Conservation (phyloP, 2,329 filamentous ascomycete species). For the Penicillium paneum region DNA sequence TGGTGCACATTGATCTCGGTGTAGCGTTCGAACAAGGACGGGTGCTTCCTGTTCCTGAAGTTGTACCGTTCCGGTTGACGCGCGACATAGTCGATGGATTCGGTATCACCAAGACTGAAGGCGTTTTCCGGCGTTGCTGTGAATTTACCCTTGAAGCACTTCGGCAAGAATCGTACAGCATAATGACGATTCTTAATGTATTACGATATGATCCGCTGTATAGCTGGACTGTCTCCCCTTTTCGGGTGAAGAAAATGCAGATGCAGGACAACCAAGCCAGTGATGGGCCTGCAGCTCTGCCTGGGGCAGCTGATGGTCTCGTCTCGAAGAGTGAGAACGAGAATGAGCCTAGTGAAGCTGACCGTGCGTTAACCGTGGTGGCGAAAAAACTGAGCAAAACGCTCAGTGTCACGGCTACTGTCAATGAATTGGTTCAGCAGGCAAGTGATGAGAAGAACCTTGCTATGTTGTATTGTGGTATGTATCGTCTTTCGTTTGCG, state of each 20-base stretch:
- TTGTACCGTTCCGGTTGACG: conserved; percentile 92
- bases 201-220: conserved; percentile 97
- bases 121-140: conserved; percentile 94
- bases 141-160: conserved; percentile 95
- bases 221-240: conserved; percentile 82
- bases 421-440: conserved; percentile 95
- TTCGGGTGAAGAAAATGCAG: conserved; percentile 65
- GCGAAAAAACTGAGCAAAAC: conserved; percentile 95
- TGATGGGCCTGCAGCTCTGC: conserved; percentile 37
- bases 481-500: not conserved
- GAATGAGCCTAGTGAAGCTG: conserved; percentile 73
- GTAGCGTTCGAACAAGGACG: conserved; percentile 96
- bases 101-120: conserved; percentile 92
- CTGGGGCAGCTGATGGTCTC: conserved; percentile 32
- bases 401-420: conserved; percentile 87
- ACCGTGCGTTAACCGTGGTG: conserved; percentile 86
- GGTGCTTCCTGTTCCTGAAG: conserved; percentile 89
- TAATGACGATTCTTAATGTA: conserved; percentile 98
- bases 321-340: conserved; percentile 39
- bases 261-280: conserved; percentile 58
- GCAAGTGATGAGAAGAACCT: conserved; percentile 90
- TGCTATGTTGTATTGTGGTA: conserved; percentile 78
- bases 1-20: conserved; percentile 94
- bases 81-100: conserved; percentile 95
- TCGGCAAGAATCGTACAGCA: conserved; percentile 90